Evolutionary conservation across 2,329 filamentous ascomycete genomes (phyloP), one percentile per base, ranked within the genome.

Genomic region (Didymosphaeria variabile): DNA sequence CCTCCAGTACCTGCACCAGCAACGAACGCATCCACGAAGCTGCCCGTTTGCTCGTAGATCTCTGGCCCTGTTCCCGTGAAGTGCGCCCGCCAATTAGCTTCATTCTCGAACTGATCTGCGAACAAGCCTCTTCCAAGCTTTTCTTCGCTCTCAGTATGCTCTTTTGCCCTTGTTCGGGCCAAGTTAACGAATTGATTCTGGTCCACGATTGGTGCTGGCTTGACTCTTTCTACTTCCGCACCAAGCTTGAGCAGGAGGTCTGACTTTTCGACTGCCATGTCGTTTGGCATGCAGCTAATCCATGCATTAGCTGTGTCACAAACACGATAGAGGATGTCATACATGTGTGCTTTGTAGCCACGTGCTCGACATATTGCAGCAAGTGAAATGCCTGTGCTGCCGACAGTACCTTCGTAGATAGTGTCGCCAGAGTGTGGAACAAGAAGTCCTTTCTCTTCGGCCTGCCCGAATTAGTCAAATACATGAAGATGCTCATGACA

Each of bases 361-460:
- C 89, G 87, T 23, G 95, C 94, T 68, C 94, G 87, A 53, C 93
- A 94, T 54, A 99, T 87, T 0, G 92, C 92, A 2, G 95, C 95
- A 10, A 99, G 85, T 17, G 94, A 97, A 70, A 99, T 98, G 23
- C 95, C 95, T 0, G 95, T 99, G 75, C 92, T 97, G 61, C 95
- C 95, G 17, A 97, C 94, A 1, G 95, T 99, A 67, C 95, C 95
- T 82, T 99, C 95, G 79, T 98, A 99, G 72, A 99, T 93, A 46
- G 92, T 96, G 77, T 99, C 95, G 63, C 94, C 94, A 23, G 91
- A 89, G 67, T 91, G 84, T 0, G 95, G 94, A 0, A 85, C 86
- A 49, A 99, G 81, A 19, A 94, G 83, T 2, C 93, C 93, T 52
- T 86, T 81, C 63, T 87, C 85, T 83, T 99, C 95, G 46, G 94